Evolutionary conservation across 208 protist species (phyloP), one percentile per base, ranked within the genome.

Genomic region (Wallacemonas sp.): DNA sequence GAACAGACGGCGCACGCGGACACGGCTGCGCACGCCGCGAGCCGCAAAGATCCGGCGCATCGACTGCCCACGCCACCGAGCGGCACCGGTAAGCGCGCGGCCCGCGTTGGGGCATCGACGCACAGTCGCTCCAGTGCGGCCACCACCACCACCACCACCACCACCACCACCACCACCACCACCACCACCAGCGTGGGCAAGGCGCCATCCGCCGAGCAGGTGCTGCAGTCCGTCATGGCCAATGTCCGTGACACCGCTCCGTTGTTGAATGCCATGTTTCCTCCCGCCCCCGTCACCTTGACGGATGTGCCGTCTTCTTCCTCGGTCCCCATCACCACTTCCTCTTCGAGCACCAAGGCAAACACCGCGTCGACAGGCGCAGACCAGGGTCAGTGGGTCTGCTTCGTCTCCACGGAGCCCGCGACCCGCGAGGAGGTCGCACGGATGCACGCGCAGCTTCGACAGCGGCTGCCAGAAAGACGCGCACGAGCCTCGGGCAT

Each of bases 401-500:
- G 52, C 52, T 59, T 25, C 46, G 93, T 96, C 25, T 94, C 87
- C 14, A 52, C 70, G 4, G 72, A 71, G n/a, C 81, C 84, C 1
- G 72, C 85, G 0, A 87, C 68, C 5, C 77, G 89, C 0, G 77
- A 82, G 25, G 91, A 94, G 22, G 91, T 96, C 18, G 65, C 79
- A 2, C 59, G 62, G 29, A 72, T 97, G 20, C 97, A 99, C 77
- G 90, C 98, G 41, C 73, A 89, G 41, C 80, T 99, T 20, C 86
- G 97, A 55, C 32, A 84, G 55, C 70, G 82, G 16, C 83, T 99
- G 16, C 79, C 91, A 59, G 69, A 91, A 49, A 86, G 96, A 8
- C 86, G 98, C 48, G 98, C 98, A 11, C 77, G 95, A 14, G 94
- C 98, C 25, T 95, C 69, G 12, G 98, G 98, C 11, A 88, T 99